Evolutionary conservation across 2,329 filamentous ascomycete species (phyloP).

Genomic region (Ophiocordyceps camponoti-leonardi): DNA sequence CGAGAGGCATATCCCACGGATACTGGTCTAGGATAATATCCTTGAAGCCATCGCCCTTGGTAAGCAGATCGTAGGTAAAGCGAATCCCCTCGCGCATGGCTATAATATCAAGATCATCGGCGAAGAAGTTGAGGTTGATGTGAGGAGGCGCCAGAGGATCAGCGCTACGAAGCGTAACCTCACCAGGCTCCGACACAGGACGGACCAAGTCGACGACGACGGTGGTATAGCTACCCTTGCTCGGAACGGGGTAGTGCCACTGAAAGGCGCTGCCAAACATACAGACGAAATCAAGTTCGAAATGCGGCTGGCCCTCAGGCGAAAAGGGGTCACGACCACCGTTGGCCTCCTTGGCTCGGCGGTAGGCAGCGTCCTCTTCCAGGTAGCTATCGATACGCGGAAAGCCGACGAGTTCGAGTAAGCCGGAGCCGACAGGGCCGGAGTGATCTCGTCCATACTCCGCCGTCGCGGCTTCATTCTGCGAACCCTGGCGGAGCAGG

Average conservation of each 20-base stretch:
- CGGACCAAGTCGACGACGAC: slow-evolving; percentile 33
- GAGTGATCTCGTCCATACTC: slow-evolving; percentile 19
- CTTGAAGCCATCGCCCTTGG: slow-evolving; percentile 36
- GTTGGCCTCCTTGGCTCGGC: slow-evolving; percentile 20
- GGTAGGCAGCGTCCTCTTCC: slow-evolving; percentile 28
- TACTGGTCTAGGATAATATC: slow-evolving; percentile 35
- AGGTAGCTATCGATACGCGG: slow-evolving; percentile 38
- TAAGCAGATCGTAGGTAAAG: slow-evolving; percentile 38
- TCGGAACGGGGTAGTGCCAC: slow-evolving; percentile 25
- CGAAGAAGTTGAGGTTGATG: slow-evolving; percentile 44
- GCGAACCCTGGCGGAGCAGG: slow-evolving; percentile 18
- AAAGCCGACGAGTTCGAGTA: slow-evolving; percentile 35
- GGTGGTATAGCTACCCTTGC: slow-evolving; percentile 31
- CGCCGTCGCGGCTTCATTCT: slow-evolving; percentile 15
- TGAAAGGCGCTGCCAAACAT: slow-evolving; percentile 35
- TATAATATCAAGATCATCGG: slow-evolving; percentile 35
- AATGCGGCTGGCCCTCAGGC: slow-evolving; percentile 39
- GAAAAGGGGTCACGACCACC: slow-evolving; percentile 34
- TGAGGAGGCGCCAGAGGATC: slow-evolving; percentile 40
- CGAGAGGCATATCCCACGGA: slow-evolving; percentile 41
- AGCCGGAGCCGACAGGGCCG: slow-evolving; percentile 21
- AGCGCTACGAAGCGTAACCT: slow-evolving; percentile 35
- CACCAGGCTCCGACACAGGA: slow-evolving; percentile 24
- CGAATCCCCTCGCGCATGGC: slow-evolving; percentile 40
- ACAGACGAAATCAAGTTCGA: slow-evolving; percentile 44